Conservation (phyloP, 2,329 filamentous ascomycete species). For the Diaporthe citriasiana region DNA sequence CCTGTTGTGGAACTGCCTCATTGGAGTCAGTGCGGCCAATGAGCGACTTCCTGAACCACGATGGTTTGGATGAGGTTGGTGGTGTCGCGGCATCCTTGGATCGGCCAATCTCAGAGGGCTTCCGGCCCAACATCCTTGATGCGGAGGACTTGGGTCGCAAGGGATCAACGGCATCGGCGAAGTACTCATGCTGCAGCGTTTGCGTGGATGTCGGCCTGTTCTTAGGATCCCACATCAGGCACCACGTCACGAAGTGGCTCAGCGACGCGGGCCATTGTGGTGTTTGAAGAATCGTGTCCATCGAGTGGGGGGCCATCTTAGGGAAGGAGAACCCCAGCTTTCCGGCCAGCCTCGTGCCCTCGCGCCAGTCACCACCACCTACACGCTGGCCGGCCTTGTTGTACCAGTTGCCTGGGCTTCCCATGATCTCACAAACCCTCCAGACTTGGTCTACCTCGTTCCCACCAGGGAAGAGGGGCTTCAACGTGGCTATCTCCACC, state of each 20-base stretch:
- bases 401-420: conserved; percentile 97
- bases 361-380: conserved; percentile 97
- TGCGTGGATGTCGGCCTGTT: conserved; percentile 91
- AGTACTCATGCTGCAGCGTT: conserved; percentile 96
- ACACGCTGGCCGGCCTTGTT: conserved; percentile 90
- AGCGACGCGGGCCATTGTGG: conserved; percentile 93
- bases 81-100: conserved; percentile 73
- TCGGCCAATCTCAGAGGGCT: conserved; percentile 85
- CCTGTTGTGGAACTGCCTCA: conserved; percentile 68
- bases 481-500: conserved; percentile 95
- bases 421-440: conserved; percentile 99
- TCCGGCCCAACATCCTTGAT: conserved; percentile 86
- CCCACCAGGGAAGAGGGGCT: conserved; percentile 95
- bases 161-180: conserved; percentile 91
- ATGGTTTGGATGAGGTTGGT: conserved; percentile 83
- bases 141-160: conserved; percentile 91
- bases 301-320: conserved; percentile 97
- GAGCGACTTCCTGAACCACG: conserved; percentile 96
- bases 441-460: conserved; percentile 99
- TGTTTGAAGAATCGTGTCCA: conserved; percentile 91
- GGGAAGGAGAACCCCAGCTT: conserved; percentile 99
- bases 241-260: conserved; percentile 97
- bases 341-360: conserved; percentile 90
- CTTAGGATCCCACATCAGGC: conserved; percentile 98
- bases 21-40: conserved; percentile 83